phyloP scores from a whole-genome alignment of 2,329 filamentous ascomycete species.

The Penicillium sp. region DNA sequence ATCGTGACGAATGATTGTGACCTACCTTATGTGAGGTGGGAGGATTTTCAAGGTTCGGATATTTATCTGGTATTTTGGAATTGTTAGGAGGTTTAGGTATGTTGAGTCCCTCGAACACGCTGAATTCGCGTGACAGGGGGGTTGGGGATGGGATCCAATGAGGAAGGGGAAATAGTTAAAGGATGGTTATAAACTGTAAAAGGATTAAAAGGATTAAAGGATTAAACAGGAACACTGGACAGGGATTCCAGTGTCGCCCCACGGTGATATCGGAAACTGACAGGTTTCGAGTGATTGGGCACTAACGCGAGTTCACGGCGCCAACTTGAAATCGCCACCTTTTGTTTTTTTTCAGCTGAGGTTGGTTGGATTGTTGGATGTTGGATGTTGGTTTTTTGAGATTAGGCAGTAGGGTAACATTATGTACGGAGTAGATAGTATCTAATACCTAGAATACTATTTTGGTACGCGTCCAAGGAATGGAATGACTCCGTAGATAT shows the following conservation, averaged over 20 bases:
- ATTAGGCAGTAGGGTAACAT: background rate
- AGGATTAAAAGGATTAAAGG: background rate
- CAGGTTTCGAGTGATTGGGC: constrained; percentile 13
- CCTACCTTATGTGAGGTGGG: constrained; percentile 22
- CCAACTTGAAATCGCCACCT: constrained; percentile 12
- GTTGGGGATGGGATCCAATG: constrained; percentile 19
- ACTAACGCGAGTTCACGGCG: constrained; percentile 12
- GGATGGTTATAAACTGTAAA: background rate
- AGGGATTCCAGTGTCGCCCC: constrained; percentile 7
- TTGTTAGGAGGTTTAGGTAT: too few relatives aligned
- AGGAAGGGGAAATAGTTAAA: background rate
- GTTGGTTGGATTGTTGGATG: background rate
- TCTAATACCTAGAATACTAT: background rate
- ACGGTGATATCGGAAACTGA: constrained; percentile 11
- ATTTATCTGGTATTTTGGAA: background rate
- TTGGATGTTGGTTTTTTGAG: background rate
- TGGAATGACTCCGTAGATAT: constrained; percentile 14
- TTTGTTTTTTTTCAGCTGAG: background rate
- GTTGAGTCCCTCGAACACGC: constrained; percentile 17
- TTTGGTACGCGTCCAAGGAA: background rate
- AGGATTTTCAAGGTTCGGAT: constrained; percentile 12
- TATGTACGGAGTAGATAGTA: background rate
- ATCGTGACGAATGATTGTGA: constrained; percentile 14
- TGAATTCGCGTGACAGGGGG: constrained; percentile 22
- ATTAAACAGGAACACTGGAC: background rate